Conservation (phyloP, 495 filamentous ascomycete species). For the Lasiosphaeriaceae sp. region DNA sequence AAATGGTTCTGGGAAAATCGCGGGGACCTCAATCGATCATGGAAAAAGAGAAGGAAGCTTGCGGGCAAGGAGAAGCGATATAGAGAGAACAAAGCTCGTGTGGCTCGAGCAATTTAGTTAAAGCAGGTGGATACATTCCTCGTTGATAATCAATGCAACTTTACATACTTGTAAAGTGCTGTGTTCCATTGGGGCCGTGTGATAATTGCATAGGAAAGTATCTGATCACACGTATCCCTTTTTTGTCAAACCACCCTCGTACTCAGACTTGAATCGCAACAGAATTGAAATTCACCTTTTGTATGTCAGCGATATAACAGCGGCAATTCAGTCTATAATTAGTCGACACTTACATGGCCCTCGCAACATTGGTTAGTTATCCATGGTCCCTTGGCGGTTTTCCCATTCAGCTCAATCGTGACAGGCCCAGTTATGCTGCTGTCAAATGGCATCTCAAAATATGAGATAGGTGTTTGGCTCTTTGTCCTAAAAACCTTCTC, state of each 20-base stretch:
- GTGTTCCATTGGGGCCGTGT: too few relatives aligned
- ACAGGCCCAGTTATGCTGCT: constrained; percentile 45
- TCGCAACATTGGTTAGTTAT: constrained; percentile 45
- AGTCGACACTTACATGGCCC: constrained; percentile 42
- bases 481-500: constrained; percentile 38
- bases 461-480: constrained; percentile 32
- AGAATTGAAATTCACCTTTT: constrained; percentile 41
- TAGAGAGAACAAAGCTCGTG: constrained; percentile 69
- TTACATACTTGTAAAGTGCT: too few relatives aligned
- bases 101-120: constrained; percentile 39
- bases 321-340: not conserved
- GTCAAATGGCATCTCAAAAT: constrained; percentile 54
- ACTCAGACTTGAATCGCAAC: constrained; percentile 34
- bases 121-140: too few relatives aligned
- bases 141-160: not conserved
- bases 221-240: too few relatives aligned
- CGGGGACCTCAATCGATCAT: constrained; percentile 83
- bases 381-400: constrained; percentile 39
- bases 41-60: constrained; percentile 81
- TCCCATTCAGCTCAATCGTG: constrained; percentile 46
- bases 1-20: constrained; percentile 92
- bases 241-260: too few relatives aligned
- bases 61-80: constrained; percentile 83
- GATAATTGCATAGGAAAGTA: too few relatives aligned
- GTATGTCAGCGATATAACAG: not conserved